These are phyloP conservation scores for Amborella trichopoda DNA, from an alignment of 164 flowering plant species.

Conservation along the genomic window DNA sequence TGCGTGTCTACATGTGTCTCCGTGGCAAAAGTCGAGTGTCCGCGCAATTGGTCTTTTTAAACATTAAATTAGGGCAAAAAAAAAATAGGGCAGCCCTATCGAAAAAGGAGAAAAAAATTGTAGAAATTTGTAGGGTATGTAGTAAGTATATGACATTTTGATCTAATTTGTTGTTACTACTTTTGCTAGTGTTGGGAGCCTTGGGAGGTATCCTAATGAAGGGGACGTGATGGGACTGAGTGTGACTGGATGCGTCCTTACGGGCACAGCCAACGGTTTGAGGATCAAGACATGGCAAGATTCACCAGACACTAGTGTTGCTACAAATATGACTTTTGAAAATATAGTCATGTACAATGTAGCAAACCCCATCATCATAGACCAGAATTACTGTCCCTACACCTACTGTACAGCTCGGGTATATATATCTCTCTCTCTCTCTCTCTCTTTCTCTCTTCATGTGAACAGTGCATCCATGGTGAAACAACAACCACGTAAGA, in stretches of 20 bases:
- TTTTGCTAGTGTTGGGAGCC: constrained; percentile 57
- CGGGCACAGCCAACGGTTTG: constrained; percentile 40
- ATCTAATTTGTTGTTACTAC: too few species aligned
- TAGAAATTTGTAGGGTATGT: too few species aligned
- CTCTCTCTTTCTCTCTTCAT: too few species aligned
- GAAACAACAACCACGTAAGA: too few species aligned
- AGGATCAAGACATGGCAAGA: constrained; percentile 64
- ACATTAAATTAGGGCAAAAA: too few species aligned
- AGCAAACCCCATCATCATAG: constrained; percentile 46
- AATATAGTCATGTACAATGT: constrained; percentile 52
- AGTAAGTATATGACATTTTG: too few species aligned
- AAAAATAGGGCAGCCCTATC: too few species aligned
- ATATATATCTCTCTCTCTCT: constrained; percentile 1
- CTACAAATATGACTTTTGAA: constrained; percentile 43
- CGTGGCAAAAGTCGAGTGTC: too few species aligned
- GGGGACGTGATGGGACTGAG: constrained; percentile 36
- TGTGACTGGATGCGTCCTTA: constrained; percentile 33
- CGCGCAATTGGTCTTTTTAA: too few species aligned
- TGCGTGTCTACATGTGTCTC: too few species aligned
- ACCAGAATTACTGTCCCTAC: constrained; percentile 50
- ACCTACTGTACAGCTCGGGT: constrained; percentile 16
- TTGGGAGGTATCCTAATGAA: constrained; percentile 43
- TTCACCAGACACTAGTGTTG: constrained; percentile 35
- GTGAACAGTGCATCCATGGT: too few species aligned
- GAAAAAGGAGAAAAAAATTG: too few species aligned